A percentile compares a stretch with the other conserved stretches of the same genome.
These are phyloP conservation scores for Parmales sp. DNA, from an alignment of 108 stramenopile genomes.

Conservation along the genomic window DNA sequence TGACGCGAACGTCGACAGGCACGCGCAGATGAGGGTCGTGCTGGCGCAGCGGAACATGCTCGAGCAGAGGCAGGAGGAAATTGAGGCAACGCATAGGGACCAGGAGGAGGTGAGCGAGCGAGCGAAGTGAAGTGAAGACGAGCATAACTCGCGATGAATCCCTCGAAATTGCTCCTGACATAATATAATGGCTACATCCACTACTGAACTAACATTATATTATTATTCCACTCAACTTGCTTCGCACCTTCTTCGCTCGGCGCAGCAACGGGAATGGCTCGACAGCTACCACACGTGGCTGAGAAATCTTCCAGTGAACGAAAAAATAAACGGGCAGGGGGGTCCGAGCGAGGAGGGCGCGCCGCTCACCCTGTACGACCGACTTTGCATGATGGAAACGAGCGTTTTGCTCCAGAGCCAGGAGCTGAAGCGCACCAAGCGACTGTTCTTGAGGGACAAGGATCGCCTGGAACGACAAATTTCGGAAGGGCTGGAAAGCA, in stretches of 20 bases:
- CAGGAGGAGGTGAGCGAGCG: conserved; percentile 6
- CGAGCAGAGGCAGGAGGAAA: conserved; percentile 7
- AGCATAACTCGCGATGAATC: too few relatives aligned
- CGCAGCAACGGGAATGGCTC: conserved; percentile 14
- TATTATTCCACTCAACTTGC: too few relatives aligned
- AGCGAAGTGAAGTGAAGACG: too few relatives aligned
- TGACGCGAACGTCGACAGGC: too few relatives aligned
- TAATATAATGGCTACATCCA: too few relatives aligned
- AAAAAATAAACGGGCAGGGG: not conserved
- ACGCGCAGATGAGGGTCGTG: not conserved
- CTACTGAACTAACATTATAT: too few relatives aligned
- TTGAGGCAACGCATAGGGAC: not conserved
- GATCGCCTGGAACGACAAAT: not conserved
- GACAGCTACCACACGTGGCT: conserved; percentile 7
- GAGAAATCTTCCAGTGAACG: not conserved
- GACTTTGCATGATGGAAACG: conserved; percentile 11
- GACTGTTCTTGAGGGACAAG: conserved; percentile 12
- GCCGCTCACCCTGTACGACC: conserved; percentile 1
- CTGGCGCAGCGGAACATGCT: not conserved
- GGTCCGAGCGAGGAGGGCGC: not conserved
- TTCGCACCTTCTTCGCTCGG: too few relatives aligned
- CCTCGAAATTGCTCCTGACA: too few relatives aligned
- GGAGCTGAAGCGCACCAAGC: conserved; percentile 6
- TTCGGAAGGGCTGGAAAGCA: not conserved
- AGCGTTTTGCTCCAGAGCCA: not conserved